These are phyloP conservation scores for Corynespora cassiicola DNA, from an alignment of 2,329 filamentous ascomycete genomes.

Conservation along the genomic window DNA sequence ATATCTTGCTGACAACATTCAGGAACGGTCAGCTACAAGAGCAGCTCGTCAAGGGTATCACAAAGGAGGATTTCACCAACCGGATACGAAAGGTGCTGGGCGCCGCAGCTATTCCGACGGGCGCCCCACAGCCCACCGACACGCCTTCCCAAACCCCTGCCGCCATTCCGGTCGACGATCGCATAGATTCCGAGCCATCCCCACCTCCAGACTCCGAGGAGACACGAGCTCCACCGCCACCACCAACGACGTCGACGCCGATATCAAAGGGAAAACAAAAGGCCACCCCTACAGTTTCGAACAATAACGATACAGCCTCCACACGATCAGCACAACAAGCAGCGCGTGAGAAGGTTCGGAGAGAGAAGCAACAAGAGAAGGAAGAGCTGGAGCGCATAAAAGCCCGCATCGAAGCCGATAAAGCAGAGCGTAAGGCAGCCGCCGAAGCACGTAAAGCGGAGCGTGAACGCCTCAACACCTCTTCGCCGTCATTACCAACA, in stretches of 20 bases:
- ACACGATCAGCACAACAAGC: constrained; percentile 46
- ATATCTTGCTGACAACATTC: constrained; percentile 6
- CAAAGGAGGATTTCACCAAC: constrained; percentile 70
- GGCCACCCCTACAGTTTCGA: constrained; percentile 39
- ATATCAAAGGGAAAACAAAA: constrained; percentile 50
- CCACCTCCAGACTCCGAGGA: too few species aligned
- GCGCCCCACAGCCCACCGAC: constrained; percentile 14
- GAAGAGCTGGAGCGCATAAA: constrained; percentile 76
- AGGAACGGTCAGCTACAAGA: constrained; percentile 77
- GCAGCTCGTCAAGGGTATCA: constrained; percentile 71
- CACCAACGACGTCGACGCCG: too few species aligned
- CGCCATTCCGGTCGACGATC: too few species aligned
- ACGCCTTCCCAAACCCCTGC: constrained; percentile 13
- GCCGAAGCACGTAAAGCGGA: constrained; percentile 44
- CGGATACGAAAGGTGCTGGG: constrained; percentile 55
- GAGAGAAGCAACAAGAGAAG: constrained; percentile 68
- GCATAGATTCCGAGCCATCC: too few species aligned
- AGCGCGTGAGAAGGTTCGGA: constrained; percentile 58
- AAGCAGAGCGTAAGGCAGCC: constrained; percentile 65
- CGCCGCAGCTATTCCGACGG: constrained; percentile 34
- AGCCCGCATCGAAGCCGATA: constrained; percentile 78
- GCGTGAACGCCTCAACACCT: constrained; percentile 27
- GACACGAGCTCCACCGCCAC: too few species aligned
- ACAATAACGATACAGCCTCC: constrained; percentile 40
- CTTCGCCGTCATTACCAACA: constrained; percentile 9